Conservation (phyloP, 2,329 filamentous ascomycete species). For the Lithohypha guttulata region DNA sequence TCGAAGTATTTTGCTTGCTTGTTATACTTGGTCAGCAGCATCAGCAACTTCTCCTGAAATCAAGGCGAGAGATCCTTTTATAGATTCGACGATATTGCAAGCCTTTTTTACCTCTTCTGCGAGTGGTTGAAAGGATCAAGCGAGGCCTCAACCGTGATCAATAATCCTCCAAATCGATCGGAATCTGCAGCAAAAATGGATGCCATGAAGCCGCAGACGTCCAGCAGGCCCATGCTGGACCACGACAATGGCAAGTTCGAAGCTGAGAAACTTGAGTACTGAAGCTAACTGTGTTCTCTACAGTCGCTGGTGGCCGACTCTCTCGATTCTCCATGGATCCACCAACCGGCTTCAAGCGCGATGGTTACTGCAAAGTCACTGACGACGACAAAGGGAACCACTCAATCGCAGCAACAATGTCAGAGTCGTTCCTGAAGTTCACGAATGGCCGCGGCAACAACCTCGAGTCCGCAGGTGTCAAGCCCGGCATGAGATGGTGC, state of each 20-base stretch:
- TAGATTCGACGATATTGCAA: too few species aligned
- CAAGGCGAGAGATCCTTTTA: too few species aligned
- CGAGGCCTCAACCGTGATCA: not conserved
- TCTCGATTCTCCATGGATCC: constrained; percentile 47
- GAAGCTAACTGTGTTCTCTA: not conserved
- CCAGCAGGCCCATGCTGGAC: constrained; percentile 19
- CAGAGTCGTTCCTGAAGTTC: constrained; percentile 53
- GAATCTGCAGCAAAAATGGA: not conserved
- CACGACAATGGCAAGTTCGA: constrained; percentile 18
- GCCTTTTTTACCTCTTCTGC: not conserved
- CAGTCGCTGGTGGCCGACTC: constrained; percentile 48
- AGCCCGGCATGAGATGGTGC: constrained; percentile 52
- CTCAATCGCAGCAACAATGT: constrained; percentile 47
- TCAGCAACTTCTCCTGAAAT: constrained; percentile 7
- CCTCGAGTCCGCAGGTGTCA: constrained; percentile 44
- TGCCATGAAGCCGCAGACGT: constrained; percentile 9
- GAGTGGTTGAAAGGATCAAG: not conserved
- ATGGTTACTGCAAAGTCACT: constrained; percentile 50
- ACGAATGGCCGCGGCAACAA: constrained; percentile 49
- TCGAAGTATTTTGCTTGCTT: not conserved
- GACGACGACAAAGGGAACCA: constrained; percentile 49
- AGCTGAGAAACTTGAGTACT: not conserved
- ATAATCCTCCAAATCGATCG: not conserved
- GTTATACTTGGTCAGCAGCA: not conserved
- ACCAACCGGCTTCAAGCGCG: constrained; percentile 50